These are phyloP conservation scores for Leptomonas pyrrhocoris DNA, from an alignment of 208 protist genomes.

Conservation along the genomic window DNA sequence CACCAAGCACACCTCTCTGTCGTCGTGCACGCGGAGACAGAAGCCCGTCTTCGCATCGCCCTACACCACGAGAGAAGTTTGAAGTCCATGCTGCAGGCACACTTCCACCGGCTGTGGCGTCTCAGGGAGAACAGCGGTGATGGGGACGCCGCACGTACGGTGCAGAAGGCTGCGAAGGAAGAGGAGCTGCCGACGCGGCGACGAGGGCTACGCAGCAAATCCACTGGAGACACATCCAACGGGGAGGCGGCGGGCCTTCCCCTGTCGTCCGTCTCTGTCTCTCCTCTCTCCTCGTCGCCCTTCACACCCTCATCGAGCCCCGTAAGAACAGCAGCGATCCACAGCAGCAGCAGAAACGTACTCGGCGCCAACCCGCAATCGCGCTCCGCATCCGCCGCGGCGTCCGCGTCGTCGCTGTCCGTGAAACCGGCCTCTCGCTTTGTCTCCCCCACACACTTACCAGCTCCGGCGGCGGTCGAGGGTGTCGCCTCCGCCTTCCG, in stretches of 20 bases:
- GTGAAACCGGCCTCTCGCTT: too few relatives aligned
- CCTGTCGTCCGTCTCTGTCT: constrained; percentile 10
- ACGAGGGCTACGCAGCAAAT: neutral
- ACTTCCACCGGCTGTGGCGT: constrained; percentile 7
- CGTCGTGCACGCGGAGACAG: neutral
- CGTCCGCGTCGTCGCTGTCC: too few relatives aligned
- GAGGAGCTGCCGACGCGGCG: neutral
- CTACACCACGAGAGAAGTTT: neutral
- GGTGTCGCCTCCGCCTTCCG: neutral
- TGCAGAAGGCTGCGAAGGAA: neutral
- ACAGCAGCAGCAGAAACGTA: too few relatives aligned
- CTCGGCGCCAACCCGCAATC: too few relatives aligned
- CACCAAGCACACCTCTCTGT: neutral
- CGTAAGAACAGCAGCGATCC: neutral
- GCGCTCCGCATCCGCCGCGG: too few relatives aligned
- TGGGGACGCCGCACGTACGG: too few relatives aligned
- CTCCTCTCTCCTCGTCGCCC: neutral
- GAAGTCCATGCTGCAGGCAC: neutral
- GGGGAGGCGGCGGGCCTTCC: neutral
- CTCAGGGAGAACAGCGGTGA: neutral
- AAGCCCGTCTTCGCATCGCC: constrained; percentile 2
- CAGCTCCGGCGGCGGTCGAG: neutral
- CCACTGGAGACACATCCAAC: neutral
- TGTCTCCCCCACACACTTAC: too few relatives aligned
- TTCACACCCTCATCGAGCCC: neutral